These are phyloP conservation scores for Gossypium lobatum DNA, from an alignment of 441 rosid genomes.

Conservation along the genomic window DNA sequence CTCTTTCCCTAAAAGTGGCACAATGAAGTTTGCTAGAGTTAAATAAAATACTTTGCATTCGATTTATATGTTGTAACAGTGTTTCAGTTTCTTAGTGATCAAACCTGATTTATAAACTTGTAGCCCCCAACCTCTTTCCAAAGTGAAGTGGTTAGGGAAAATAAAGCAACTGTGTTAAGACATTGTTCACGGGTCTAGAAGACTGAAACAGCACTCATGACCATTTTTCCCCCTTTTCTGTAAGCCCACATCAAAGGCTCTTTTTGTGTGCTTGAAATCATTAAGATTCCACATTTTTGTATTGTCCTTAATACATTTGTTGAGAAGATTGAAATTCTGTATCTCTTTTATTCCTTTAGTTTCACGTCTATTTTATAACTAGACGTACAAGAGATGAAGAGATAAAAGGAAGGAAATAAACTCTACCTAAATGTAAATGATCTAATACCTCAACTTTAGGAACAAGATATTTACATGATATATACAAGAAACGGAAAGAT, in stretches of 20 bases:
- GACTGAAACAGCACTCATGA: not conserved
- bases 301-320: not conserved
- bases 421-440: too few species aligned
- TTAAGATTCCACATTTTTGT: not conserved
- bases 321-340: too few species aligned
- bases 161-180: not conserved
- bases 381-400: too few species aligned
- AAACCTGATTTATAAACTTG: not conserved
- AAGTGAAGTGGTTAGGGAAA: not conserved
- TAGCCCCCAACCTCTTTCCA: not conserved
- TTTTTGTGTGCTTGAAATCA: not conserved
- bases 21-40: not conserved
- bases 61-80: not conserved
- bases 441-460: too few species aligned
- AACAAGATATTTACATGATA: too few species aligned
- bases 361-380: too few species aligned
- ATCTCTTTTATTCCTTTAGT: too few species aligned
- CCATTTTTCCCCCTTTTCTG: too few species aligned
- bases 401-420: too few species aligned
- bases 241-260: not conserved
- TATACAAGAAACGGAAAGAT: too few species aligned
- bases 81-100: not conserved
- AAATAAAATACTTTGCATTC: constrained; percentile 2
- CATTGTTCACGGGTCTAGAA: not conserved
- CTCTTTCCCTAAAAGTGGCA: not conserved